These are phyloP conservation scores for Septoria petroselini DNA, from an alignment of 2,329 filamentous ascomycete species.

Conservation along the genomic window DNA sequence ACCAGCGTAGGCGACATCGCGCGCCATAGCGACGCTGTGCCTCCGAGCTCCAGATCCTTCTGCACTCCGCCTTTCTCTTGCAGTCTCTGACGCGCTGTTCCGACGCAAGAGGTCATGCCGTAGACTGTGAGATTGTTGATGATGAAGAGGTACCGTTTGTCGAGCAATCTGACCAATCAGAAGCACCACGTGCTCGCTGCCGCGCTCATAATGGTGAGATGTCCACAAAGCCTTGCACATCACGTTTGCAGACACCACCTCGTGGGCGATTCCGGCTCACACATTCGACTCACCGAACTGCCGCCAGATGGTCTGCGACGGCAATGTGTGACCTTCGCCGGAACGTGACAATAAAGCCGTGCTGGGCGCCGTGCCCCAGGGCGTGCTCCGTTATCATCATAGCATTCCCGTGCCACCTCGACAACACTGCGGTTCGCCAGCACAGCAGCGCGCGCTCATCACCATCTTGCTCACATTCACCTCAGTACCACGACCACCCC, in stretches of 20 bases:
- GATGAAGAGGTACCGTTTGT: slow-evolving; percentile 9
- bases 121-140: slow-evolving; percentile 25
- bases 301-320: slow-evolving; percentile 11
- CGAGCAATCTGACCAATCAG: slow-evolving; percentile 16
- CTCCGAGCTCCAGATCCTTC: background rate
- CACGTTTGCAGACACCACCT: slow-evolving; percentile 5
- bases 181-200: slow-evolving; percentile 1
- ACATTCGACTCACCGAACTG: slow-evolving; percentile 14
- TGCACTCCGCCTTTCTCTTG: background rate
- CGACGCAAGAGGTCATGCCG: slow-evolving; percentile 13
- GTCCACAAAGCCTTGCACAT: background rate
- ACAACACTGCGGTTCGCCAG: slow-evolving; percentile 2
- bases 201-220: slow-evolving; percentile 3
- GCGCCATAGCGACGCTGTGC: background rate
- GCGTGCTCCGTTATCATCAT: background rate
- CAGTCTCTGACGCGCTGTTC: background rate
- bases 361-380: background rate
- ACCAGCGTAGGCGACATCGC: background rate
- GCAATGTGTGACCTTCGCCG: slow-evolving; percentile 7
- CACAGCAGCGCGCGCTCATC: background rate
- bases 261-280: slow-evolving; percentile 12
- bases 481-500: background rate
- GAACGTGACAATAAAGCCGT: slow-evolving; percentile 9
- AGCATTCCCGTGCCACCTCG: background rate
- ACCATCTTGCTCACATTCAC: background rate